Evolutionary conservation across 306 rosid species (phyloP), one percentile per base, ranked within the genome.

Genomic region (Senna siamea): DNA sequence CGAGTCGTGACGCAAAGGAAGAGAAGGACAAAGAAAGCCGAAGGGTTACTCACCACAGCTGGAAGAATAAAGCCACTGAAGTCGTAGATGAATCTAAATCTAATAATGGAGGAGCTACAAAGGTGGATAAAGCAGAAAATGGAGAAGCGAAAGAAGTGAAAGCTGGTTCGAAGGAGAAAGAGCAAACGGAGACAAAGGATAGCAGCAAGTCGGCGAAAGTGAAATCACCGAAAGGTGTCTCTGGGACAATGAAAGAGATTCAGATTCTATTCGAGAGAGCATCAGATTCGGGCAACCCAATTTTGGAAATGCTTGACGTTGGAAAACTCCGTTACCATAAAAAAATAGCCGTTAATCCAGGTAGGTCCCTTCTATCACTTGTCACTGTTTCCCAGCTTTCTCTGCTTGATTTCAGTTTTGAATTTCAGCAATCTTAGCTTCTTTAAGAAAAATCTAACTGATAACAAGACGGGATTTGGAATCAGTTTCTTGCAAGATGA

Each of bases 181-280:
- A 58, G 28, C 34, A 4, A 14, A 20, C 58, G 9, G 54, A 44
- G 22, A 13, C 75, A 35, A 75, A 81, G 50, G 82, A 82, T 15
- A 7, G 32, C 46, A 67, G 30, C 12, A 37, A 74, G n/a, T 47
- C 73, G 18, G 60, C 28, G 34, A 75, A 62, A 13, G 59, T 47
- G 22, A 6, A 67, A 17, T 50, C 81, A 6, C n/a, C 23, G 51
- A 60, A 72, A 64, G 81, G 85, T 50, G 78, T 85, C 38, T 64
- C 71, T 0, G 96, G 91, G 72, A 73, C 69, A 0, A 75, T 86
- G 87, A 78, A 48, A 76, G 92, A 86, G 84, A 83, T 93, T 82
- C 88, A 84, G 77, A 67, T 68, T 68, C 85, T 78, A 34, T 83
- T 93, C 32, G 75, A 84, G 60, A 85, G 67, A 75, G 94, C 96